Evolutionary conservation across 1,139 yeast genomes (phyloP).

Genomic region (Kodamaea derodonti): DNA sequence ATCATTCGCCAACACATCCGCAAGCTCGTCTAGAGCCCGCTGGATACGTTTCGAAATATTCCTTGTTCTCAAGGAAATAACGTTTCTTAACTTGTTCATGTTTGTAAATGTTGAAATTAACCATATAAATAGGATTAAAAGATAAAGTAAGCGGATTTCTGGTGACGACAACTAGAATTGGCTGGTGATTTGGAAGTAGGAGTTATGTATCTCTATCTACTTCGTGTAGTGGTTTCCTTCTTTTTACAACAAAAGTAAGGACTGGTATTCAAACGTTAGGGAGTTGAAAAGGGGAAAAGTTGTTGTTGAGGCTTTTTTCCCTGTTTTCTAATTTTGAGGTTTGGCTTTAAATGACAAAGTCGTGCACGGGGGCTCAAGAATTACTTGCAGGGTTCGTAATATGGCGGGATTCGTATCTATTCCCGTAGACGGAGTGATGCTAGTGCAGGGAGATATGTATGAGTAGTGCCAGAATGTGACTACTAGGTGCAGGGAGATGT

Average conservation of each 20-base stretch:
- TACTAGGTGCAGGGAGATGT: no score
- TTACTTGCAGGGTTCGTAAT: background rate
- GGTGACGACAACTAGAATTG: slow-evolving; percentile 1
- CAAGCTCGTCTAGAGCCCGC: slow-evolving; percentile 29
- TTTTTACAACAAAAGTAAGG: no score
- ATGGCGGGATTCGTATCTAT: background rate
- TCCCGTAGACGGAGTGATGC: slow-evolving; percentile 1
- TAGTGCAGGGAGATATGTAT: no score
- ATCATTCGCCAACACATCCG: slow-evolving; percentile 21
- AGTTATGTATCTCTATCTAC: slow-evolving; percentile 1
- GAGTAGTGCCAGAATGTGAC: no score
- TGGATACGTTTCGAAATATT: slow-evolving; percentile 26
- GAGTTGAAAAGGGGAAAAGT: background rate
- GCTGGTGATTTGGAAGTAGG: slow-evolving; percentile 4
- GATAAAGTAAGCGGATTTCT: slow-evolving; percentile 6
- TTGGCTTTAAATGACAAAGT: background rate
- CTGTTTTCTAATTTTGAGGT: background rate
- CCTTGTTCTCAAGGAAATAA: slow-evolving; percentile 20
- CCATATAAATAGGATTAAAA: slow-evolving; percentile 8
- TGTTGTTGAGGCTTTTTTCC: background rate
- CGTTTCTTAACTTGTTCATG: slow-evolving; percentile 12
- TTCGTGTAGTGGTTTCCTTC: background rate
- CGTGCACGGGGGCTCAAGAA: background rate
- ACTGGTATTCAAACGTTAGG: no score
- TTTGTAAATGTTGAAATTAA: slow-evolving; percentile 3